Conservation (phyloP, 2,329 filamentous ascomycete species). For the Fusarium buharicum region DNA sequence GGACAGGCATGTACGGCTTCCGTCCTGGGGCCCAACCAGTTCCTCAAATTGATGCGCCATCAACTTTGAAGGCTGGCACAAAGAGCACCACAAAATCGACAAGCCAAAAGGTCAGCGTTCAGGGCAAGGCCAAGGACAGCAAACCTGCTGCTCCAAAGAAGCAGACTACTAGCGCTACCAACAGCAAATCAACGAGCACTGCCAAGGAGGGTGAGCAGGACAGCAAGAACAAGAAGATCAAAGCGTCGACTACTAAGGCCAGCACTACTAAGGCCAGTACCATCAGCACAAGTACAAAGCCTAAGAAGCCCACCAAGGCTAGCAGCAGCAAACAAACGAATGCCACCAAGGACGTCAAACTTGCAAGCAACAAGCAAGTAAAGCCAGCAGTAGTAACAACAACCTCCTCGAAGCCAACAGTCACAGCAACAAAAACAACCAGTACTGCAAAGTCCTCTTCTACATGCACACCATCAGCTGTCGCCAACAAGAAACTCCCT, state of each 20-base stretch:
- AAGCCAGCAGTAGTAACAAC: no score
- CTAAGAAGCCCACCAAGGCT: not conserved
- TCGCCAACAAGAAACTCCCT: not conserved
- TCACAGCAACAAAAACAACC: not conserved
- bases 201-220: no score
- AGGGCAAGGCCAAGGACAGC: not conserved
- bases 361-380: no score
- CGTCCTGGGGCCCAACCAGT: not conserved
- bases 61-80: not conserved
- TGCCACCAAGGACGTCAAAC: no score
- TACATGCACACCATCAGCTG: not conserved
- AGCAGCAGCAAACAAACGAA: not conserved
- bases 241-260: no score
- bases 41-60: not conserved
- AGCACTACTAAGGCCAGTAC: not conserved
- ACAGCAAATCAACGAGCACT: no score
- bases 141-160: not conserved
- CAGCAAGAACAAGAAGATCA: no score
- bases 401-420: not conserved
- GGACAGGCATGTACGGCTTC: not conserved
- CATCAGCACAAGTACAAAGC: not conserved
- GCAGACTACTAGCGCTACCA: not conserved
- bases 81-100: not conserved
- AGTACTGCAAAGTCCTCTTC: not conserved
- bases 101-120: not conserved